These are phyloP conservation scores for Lasiosphaeris hirsuta DNA, from an alignment of 495 filamentous ascomycete genomes.

Conservation along the genomic window DNA sequence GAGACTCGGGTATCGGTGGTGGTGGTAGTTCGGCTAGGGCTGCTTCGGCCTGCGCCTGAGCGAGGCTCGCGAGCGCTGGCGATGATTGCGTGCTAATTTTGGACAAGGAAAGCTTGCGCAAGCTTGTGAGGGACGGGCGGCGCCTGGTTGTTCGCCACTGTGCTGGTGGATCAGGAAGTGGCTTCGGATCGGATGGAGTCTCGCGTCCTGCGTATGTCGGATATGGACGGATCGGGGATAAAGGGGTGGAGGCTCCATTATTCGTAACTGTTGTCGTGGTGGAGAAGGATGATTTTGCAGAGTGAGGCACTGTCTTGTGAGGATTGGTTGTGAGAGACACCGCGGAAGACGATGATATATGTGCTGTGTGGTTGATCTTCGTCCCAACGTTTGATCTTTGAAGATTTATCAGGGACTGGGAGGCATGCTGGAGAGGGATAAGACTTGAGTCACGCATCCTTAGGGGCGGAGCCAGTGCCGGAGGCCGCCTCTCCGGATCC, in stretches of 20 bases:
- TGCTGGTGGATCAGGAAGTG: slow-evolving; percentile 1
- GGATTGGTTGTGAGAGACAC: not conserved
- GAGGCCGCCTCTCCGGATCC: not conserved
- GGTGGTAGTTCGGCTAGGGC: not conserved
- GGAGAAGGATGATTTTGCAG: too few species aligned
- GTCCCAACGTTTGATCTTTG: not conserved
- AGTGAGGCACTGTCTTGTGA: too few species aligned
- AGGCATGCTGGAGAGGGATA: not conserved
- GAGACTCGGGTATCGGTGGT: not conserved
- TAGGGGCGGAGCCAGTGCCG: slow-evolving; percentile 3
- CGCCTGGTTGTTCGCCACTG: not conserved
- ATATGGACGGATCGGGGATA: not conserved
- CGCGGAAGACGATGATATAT: not conserved
- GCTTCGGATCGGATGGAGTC: slow-evolving; percentile 5
- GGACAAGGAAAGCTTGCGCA: slow-evolving; percentile 18
- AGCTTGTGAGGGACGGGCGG: slow-evolving; percentile 17
- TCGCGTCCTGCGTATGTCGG: not conserved
- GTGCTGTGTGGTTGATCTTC: not conserved
- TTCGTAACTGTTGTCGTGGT: too few species aligned
- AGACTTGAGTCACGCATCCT: not conserved
- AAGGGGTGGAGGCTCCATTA: not conserved
- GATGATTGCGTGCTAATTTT: slow-evolving; percentile 18
- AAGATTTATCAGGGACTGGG: not conserved
- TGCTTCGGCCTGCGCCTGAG: slow-evolving; percentile 8
- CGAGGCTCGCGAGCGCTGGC: slow-evolving; percentile 14